Conservation (phyloP, 2,329 filamentous ascomycete species). For the Ophiosphaerella herpotricha region DNA sequence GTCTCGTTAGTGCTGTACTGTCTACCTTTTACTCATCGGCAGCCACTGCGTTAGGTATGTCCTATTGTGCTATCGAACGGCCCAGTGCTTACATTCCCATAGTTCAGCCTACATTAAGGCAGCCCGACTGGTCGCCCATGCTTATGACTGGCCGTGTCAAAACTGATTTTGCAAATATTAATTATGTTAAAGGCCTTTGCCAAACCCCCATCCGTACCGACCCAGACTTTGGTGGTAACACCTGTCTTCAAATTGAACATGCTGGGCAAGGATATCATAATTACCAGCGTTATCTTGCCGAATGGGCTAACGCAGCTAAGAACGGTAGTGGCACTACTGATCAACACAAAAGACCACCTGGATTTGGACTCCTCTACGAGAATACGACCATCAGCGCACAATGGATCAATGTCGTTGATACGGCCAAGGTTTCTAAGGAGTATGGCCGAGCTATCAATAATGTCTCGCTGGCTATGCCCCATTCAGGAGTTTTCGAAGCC, state of each 20-base stretch:
- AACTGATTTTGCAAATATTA: constrained; percentile 66
- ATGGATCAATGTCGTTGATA: constrained; percentile 69
- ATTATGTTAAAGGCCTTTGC: constrained; percentile 62
- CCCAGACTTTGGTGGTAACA: constrained; percentile 48
- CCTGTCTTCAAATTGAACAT: constrained; percentile 71
- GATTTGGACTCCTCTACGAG: constrained; percentile 68
- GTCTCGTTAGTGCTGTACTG: constrained; percentile 66
- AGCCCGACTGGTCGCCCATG: constrained; percentile 56
- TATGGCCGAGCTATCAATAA: constrained; percentile 70
- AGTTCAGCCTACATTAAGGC: constrained; percentile 72
- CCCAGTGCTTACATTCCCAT: too few relatives aligned
- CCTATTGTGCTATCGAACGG: too few relatives aligned
- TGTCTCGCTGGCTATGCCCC: constrained; percentile 76
- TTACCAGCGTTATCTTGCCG: constrained; percentile 63
- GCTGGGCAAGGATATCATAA: constrained; percentile 73
- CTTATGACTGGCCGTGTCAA: constrained; percentile 62
- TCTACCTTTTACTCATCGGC: constrained; percentile 78
- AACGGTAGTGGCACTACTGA: constrained; percentile 52
- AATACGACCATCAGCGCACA: constrained; percentile 72
- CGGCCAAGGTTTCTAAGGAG: constrained; percentile 55
- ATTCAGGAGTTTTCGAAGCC: constrained; percentile 69
- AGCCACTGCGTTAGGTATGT: constrained; percentile 63
- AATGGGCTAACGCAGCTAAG: constrained; percentile 58
- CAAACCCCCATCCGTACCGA: constrained; percentile 64
- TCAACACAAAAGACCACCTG: constrained; percentile 59